Percentiles rank a stretch among this genome's conserved stretches.
Conservation (phyloP, 2,329 filamentous ascomycete species). For the Cladosporium phlei region DNA sequence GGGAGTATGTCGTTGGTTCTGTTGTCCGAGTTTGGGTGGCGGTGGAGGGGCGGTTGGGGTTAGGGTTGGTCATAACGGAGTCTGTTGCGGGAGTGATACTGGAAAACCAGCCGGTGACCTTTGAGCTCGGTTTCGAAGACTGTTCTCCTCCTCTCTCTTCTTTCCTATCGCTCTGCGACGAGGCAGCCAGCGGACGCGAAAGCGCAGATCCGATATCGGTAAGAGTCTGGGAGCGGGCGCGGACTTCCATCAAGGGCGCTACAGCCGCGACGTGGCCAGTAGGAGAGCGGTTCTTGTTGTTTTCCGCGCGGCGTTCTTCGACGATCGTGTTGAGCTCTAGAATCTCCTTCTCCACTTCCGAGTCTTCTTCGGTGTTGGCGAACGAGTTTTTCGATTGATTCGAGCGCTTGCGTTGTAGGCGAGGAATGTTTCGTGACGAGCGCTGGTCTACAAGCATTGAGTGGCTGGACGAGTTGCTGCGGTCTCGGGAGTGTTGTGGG, state of each 20-base stretch:
- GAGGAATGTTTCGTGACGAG: constrained; percentile 15
- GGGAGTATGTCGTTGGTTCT: no score
- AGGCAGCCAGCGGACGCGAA: constrained; percentile 34
- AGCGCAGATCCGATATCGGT: constrained; percentile 46
- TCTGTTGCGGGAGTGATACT: constrained; percentile 21
- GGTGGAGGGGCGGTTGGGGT: background rate
- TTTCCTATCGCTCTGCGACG: background rate
- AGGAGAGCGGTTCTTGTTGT: constrained; percentile 7
- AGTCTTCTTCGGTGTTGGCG: constrained; percentile 15
- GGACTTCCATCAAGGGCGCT: constrained; percentile 41
- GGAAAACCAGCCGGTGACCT: constrained; percentile 28
- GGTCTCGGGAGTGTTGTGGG: constrained; percentile 29
- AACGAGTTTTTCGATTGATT: constrained; percentile 18
- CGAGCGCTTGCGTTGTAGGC: constrained; percentile 33
- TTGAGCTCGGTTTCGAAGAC: constrained; percentile 13
- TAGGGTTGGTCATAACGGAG: no score
- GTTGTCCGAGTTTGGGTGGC: no score
- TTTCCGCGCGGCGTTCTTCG: constrained; percentile 42
- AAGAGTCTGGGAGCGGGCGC: constrained; percentile 45
- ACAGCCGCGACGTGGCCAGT: constrained; percentile 42
- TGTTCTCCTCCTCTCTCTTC: background rate
- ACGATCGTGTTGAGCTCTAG: constrained; percentile 47
- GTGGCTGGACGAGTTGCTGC: background rate
- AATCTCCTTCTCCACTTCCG: constrained; percentile 43
- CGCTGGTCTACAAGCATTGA: constrained; percentile 26